Base-by-base conservation (phyloP, 768 basidiomycete genomes). In the Daedalea quercina region DNA sequence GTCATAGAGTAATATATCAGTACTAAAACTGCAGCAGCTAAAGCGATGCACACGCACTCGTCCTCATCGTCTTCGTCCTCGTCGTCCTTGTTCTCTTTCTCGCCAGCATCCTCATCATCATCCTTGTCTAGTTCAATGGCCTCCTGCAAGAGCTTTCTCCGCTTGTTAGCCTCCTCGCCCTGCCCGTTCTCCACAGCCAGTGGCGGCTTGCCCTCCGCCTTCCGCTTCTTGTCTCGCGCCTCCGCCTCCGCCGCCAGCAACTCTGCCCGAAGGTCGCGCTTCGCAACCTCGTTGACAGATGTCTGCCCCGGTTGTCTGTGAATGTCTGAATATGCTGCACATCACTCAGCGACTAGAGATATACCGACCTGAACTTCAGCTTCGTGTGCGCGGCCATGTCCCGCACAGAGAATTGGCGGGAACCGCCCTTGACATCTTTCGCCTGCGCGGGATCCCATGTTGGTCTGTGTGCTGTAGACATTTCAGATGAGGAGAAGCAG, bases 361-460 rank as follows among this genome's bases (percentile, higher is more conserved):
- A 22, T 20, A 33, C 34, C n/a, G 19, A 65, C 79, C 51, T 54
- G 90, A 99, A 99, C 75, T 99, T 99, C 61, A 99, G 87, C 70
- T 96, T 95, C 1, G 95, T 99, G 68, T 97, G 90, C 2, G 91
- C 78, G 6, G 95, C 91, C 81, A 97, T 88, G 67, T 96, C 93
- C 56, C 90, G 82, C 64, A 90, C 87, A 3, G 93, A 95, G 73
- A 85, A 93, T 65, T 95, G 92, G 54, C 91, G 82, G 48, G 93
- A 94, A 53, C 91, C 92, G 3, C 89, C 88, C 67, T 90, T 92
- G 56, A 92, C 85, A 70, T 96, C 92, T 61, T 84, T 82, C 31
- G 90, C 95, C 69, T 94, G 90, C 0, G 94, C 94, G 1, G 95
- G 95, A 59, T 94, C 90, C 94, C 94, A 98, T 81, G 91, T 94